Percentiles rank a stretch among this genome's conserved stretches.
Evolutionary conservation across 2,329 filamentous ascomycete genomes (phyloP).

Genomic region (Clarireedia hainanense): DNA sequence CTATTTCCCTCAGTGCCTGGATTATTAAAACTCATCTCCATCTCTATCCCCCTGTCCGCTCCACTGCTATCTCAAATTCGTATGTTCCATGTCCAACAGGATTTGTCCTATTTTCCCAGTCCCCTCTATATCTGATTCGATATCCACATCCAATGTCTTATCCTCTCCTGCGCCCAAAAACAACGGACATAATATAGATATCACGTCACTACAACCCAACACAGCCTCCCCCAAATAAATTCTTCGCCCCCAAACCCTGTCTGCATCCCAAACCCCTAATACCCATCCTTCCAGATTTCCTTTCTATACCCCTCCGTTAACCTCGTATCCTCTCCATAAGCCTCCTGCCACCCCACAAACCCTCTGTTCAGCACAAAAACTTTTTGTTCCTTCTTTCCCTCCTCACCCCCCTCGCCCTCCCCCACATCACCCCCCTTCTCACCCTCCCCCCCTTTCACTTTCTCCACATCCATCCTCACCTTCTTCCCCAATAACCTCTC

Average conservation of each 20-base stretch:
- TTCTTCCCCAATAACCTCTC: conserved; percentile 37
- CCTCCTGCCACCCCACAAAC: conserved; percentile 84
- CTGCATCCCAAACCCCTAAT: conserved; percentile 14
- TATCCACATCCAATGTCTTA: no score
- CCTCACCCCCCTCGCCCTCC: conserved; percentile 26
- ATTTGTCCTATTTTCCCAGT: no score
- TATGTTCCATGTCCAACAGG: no score
- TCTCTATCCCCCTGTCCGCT: no score
- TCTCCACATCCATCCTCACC: conserved; percentile 16
- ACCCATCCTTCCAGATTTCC: conserved; percentile 62
- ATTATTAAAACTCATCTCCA: no score
- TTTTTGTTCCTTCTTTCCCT: conserved; percentile 46
- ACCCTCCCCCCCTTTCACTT: conserved; percentile 17
- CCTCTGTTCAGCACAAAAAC: conserved; percentile 78
- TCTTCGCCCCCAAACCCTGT: background rate
- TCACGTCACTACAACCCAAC: no score
- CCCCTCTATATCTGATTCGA: no score
- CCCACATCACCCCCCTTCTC: conserved; percentile 26
- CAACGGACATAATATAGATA: no score
- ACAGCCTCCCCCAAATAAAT: background rate
- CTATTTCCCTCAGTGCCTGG: background rate
- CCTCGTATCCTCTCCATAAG: conserved; percentile 66
- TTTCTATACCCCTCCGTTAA: conserved; percentile 79
- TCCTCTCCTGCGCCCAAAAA: no score
- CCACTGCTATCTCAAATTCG: no score